Percentiles rank a stretch among this genome's conserved stretches.
phyloP scores from a whole-genome alignment of 495 filamentous ascomycete genomes.

The Parathielavia hyrcaniae region DNA sequence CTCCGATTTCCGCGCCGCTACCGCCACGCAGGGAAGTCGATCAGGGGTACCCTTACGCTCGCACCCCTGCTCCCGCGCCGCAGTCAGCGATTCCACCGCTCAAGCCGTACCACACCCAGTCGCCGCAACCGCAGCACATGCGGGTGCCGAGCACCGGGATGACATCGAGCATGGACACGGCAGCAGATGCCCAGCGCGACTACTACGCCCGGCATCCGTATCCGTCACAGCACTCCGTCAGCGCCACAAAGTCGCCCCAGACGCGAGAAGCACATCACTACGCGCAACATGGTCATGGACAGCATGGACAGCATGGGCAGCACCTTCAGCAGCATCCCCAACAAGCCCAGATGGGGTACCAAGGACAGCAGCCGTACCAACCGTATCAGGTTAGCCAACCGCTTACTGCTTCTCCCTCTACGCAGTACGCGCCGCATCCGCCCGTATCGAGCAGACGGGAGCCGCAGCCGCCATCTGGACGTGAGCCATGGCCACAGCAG shows the following conservation, averaged over 20 bases:
- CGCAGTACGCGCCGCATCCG: constrained; percentile 33
- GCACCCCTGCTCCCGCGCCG: constrained; percentile 34
- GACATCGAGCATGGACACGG: constrained; percentile 30
- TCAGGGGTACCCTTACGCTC: constrained; percentile 34
- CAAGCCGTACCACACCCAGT: constrained; percentile 42
- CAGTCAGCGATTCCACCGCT: constrained; percentile 43
- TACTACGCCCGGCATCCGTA: constrained; percentile 40
- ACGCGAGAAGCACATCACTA: constrained; percentile 37
- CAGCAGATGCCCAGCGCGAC: constrained; percentile 31
- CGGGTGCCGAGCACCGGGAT: constrained; percentile 34
- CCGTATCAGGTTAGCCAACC: constrained; percentile 30
- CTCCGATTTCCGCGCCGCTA: constrained; percentile 28
- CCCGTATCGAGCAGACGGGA: constrained; percentile 21
- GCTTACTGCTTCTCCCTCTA: constrained; percentile 33
- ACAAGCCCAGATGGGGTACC: constrained; percentile 19
- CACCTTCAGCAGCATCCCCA: constrained; percentile 22
- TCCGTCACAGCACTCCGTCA: constrained; percentile 30
- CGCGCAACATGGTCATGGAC: constrained; percentile 28
- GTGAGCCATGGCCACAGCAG: constrained; percentile 21
- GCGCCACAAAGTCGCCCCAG: constrained; percentile 37
- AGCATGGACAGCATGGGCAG: constrained; percentile 23
- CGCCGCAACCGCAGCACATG: constrained; percentile 38
- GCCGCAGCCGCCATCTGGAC: neutral
- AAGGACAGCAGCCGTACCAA: constrained; percentile 23
- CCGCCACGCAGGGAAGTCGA: constrained; percentile 38